Evolutionary conservation across 2,329 filamentous ascomycete species (phyloP).

Genomic region (Aspergillus clavatus): DNA sequence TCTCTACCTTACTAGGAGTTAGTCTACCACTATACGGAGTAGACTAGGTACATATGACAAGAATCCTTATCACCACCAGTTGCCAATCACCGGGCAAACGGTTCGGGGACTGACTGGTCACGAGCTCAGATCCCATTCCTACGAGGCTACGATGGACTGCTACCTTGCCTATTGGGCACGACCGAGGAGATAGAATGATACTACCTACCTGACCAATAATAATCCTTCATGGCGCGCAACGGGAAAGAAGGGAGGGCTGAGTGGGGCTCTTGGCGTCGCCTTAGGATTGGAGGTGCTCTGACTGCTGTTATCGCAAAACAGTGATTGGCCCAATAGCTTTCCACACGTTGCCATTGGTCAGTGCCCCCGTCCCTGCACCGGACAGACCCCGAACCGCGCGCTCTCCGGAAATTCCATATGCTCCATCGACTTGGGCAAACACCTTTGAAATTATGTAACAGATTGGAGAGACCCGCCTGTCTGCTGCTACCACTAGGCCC

Average conservation of each 20-base stretch:
- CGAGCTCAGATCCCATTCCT: not conserved
- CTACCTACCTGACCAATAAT: not conserved
- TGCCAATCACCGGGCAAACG: not conserved
- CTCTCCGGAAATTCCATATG: not conserved
- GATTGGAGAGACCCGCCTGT: not conserved
- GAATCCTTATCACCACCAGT: not conserved
- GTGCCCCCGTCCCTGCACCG: conserved; percentile 13
- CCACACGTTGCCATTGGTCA: conserved; percentile 12
- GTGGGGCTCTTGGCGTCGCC: conserved; percentile 10
- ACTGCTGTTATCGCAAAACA: conserved; percentile 14
- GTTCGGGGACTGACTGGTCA: too few species aligned
- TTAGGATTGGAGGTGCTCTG: conserved; percentile 14
- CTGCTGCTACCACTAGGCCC: not conserved
- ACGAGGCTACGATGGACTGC: not conserved
- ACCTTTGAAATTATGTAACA: conserved; percentile 1
- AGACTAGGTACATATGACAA: too few species aligned
- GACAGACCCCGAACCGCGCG: conserved; percentile 17
- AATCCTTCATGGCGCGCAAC: not conserved
- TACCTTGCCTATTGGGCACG: not conserved
- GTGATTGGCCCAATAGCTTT: conserved; percentile 5
- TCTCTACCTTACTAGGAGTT: not conserved
- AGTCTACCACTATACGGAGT: too few species aligned
- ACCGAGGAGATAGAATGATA: too few species aligned
- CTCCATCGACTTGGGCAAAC: conserved; percentile 1
- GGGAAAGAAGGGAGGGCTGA: conserved; percentile 16